These are phyloP conservation scores for Scenedesmus sp. DNA, from an alignment of 163 green algal genomes.

Conservation along the genomic window DNA sequence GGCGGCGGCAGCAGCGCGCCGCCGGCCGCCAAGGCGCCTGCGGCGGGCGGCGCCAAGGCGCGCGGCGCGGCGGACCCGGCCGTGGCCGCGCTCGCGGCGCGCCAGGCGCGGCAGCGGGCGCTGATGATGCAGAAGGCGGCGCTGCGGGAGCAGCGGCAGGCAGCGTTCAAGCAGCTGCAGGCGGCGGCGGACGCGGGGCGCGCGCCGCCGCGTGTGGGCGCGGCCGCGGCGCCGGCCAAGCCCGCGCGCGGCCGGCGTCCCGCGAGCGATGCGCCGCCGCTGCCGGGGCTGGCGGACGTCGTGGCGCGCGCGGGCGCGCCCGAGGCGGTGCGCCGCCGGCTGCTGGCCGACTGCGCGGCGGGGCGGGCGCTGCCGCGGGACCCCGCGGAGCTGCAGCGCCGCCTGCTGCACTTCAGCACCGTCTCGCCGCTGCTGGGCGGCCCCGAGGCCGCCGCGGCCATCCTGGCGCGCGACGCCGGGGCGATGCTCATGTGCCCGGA, in stretches of 20 bases:
- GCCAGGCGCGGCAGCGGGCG: slow-evolving; percentile 3
- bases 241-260: neutral
- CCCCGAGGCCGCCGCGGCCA: neutral
- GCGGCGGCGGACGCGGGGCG: neutral
- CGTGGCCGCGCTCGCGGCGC: neutral
- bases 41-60: neutral
- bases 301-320: neutral
- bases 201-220: neutral
- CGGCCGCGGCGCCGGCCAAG: neutral
- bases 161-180: slow-evolving; percentile 5
- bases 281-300: neutral
- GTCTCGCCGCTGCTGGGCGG: slow-evolving; percentile 1
- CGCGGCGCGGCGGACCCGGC: neutral
- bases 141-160: neutral
- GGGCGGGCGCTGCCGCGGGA: neutral
- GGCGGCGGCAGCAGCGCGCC: slow-evolving; percentile 2
- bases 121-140: too few relatives aligned
- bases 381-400: neutral
- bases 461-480: slow-evolving; percentile 1
- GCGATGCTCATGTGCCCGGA: slow-evolving; percentile 1
- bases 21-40: neutral
- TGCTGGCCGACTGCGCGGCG: neutral
- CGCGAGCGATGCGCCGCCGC: neutral
- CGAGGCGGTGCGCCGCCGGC: neutral
- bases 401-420: slow-evolving; percentile 1